A percentile compares a stretch with the other conserved stretches of the same genome.
phyloP scores from a whole-genome alignment of 805 yeast species.

The Ogataea angusta region DNA sequence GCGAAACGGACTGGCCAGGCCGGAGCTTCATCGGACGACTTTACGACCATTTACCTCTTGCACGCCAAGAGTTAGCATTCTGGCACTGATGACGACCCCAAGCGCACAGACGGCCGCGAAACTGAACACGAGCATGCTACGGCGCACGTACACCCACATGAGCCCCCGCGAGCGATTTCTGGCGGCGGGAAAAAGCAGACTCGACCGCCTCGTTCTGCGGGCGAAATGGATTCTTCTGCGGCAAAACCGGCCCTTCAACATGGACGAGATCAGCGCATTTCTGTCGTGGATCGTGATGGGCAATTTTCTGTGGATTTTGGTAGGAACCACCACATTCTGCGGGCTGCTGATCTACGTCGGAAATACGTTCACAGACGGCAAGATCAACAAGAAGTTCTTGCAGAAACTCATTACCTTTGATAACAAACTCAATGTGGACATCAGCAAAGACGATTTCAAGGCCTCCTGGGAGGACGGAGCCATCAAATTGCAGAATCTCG shows the following conservation, averaged over 20 bases:
- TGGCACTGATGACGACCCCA: background rate
- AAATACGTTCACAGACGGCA: conserved; percentile 33
- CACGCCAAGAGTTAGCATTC: background rate
- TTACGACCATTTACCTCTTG: background rate
- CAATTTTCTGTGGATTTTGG: conserved; percentile 48
- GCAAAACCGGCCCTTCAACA: conserved; percentile 45
- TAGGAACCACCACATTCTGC: conserved; percentile 58
- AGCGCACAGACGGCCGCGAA: background rate
- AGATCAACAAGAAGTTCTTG: conserved; percentile 26
- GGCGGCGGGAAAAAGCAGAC: conserved; percentile 14
- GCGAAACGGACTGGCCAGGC: background rate
- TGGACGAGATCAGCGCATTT: conserved; percentile 53
- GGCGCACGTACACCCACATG: background rate
- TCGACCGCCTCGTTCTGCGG: conserved; percentile 16
- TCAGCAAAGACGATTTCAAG: conserved; percentile 34
- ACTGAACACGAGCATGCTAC: background rate
- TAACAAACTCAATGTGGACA: conserved; percentile 29
- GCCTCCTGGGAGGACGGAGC: conserved; percentile 49
- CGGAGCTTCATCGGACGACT: background rate
- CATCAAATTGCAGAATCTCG: conserved; percentile 43
- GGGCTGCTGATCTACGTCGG: conserved; percentile 44
- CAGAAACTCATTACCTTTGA: conserved; percentile 33
- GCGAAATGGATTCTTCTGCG: conserved; percentile 47
- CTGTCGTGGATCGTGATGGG: conserved; percentile 59
- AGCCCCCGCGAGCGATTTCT: conserved; percentile 16